Evolutionary conservation across 371 early-diverging fungal species (phyloP), one percentile per base, ranked within the genome.

Genomic region (Capniomyces stellatus): DNA sequence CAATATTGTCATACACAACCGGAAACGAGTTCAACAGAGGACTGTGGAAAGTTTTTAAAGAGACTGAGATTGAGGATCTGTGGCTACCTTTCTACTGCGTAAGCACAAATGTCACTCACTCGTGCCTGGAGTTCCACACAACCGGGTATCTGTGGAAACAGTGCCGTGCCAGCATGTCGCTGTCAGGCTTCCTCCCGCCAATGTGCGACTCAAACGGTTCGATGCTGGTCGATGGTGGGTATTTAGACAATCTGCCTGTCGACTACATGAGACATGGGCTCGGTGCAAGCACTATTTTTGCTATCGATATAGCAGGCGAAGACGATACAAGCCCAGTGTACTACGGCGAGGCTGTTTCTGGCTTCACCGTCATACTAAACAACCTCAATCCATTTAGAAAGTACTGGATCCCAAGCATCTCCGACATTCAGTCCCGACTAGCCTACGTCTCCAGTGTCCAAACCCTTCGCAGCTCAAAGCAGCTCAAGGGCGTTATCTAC

Each of bases 141-240:
- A 56, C 71, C 0, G 99, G 99, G 2, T 87, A 89, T 63, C 79
- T 95, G 43, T 98, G 98, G 98, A 83, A 93, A 12, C 96, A 90
- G 58, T 79, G 98, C 48, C 80, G 99, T 24, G 98, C 99, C 0
- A 92, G 93, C 47, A 99, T 99, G 99, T 88, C 93, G 0, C 74
- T 99, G 12, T 83, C 92, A 1, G 98, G 97, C 2, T 88, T 78
- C 60, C 71, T 93, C 62, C 94, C 94, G 1, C 98, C 98, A 0
- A 72, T 98, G 25, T 95, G 92, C 63, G 96, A 98, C 64, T 57
- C 54, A 30, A 81, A 89, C 54, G 96, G 93, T 24, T 78, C 88
- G 52, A 77, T 97, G 82, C 72, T 98, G n/a, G 80, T 98, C 4
- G 99, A 99, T 67, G 99, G 99, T 50, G 99, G 99, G 0, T 99